phyloP scores from a whole-genome alignment of 2,329 filamentous ascomycete genomes.

The Bipolaris bicolor region DNA sequence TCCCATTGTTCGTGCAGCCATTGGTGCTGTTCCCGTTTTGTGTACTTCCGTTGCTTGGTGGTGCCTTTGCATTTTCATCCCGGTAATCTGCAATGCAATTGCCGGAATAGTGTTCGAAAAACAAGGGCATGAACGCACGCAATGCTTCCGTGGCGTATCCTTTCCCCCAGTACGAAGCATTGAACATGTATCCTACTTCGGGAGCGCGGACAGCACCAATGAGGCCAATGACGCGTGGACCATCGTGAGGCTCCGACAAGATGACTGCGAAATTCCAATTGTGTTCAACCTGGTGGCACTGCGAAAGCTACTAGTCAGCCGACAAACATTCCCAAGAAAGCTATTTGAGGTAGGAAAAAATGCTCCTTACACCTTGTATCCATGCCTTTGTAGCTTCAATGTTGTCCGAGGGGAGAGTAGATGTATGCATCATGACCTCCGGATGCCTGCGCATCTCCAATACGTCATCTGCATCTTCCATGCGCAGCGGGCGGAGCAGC shows the following conservation, averaged over 20 bases:
- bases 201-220: slow-evolving; percentile 52
- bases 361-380: slow-evolving; percentile 40
- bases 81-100: neutral
- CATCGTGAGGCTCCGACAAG: slow-evolving; percentile 5
- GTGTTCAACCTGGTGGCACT: slow-evolving; percentile 38
- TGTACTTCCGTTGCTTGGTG: slow-evolving; percentile 4
- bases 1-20: neutral
- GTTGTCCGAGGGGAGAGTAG: slow-evolving; percentile 59
- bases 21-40: neutral
- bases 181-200: slow-evolving; percentile 53
- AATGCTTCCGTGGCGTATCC: slow-evolving; percentile 55
- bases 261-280: slow-evolving; percentile 65
- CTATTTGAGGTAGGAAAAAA: neutral
- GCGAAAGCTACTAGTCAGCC: neutral
- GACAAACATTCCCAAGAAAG: no score
- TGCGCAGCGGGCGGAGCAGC: slow-evolving; percentile 58
- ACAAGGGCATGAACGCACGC: slow-evolving; percentile 49
- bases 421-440: slow-evolving; percentile 68
- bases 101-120: slow-evolving; percentile 46
- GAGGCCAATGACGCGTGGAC: slow-evolving; percentile 49
- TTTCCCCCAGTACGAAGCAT: slow-evolving; percentile 48
- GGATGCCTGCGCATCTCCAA: slow-evolving; percentile 62
- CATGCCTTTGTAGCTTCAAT: slow-evolving; percentile 42
- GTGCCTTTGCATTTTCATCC: neutral
- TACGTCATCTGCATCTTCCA: slow-evolving; percentile 59